These are phyloP conservation scores for Endothia cerciana DNA, from an alignment of 2,329 filamentous ascomycete species.

Conservation along the genomic window DNA sequence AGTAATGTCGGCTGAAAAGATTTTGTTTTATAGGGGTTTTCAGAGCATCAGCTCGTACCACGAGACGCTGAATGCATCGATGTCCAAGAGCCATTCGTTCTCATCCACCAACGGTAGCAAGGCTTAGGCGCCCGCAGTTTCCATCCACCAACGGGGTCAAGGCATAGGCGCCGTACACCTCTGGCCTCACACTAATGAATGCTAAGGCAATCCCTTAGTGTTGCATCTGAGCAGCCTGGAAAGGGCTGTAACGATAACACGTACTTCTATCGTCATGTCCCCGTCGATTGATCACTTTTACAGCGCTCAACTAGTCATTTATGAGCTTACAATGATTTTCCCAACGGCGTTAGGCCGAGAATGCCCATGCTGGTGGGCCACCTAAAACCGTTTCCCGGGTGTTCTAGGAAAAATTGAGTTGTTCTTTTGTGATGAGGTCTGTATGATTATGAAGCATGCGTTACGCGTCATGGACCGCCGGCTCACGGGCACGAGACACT, in stretches of 20 bases:
- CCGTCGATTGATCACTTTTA: not conserved
- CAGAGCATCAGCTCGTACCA: slow-evolving; percentile 69
- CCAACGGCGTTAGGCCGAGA: not conserved
- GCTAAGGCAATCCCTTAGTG: not conserved
- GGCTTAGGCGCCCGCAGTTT: slow-evolving; percentile 2
- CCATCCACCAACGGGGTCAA: not conserved
- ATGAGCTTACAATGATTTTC: not conserved
- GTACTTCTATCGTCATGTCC: not conserved
- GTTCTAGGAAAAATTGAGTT: not conserved
- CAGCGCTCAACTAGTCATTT: not conserved
- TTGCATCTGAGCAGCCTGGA: not conserved
- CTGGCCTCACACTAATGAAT: not conserved
- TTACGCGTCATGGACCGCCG: slow-evolving; percentile 7
- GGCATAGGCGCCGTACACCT: not conserved
- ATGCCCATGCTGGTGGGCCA: not conserved
- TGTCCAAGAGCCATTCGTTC: slow-evolving; percentile 29
- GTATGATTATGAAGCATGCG: slow-evolving; percentile 27
- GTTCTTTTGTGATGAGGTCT: not conserved
- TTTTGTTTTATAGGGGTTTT: slow-evolving; percentile 58
- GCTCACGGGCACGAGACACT: not conserved
- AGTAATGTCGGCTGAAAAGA: not conserved
- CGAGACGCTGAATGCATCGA: slow-evolving; percentile 47
- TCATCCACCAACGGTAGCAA: slow-evolving; percentile 24
- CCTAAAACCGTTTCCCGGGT: not conserved
- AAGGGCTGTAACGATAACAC: not conserved